Evolutionary conservation across 1,284 basidiomycete genomes (phyloP).

Genomic region (Schizophyllum amplum): DNA sequence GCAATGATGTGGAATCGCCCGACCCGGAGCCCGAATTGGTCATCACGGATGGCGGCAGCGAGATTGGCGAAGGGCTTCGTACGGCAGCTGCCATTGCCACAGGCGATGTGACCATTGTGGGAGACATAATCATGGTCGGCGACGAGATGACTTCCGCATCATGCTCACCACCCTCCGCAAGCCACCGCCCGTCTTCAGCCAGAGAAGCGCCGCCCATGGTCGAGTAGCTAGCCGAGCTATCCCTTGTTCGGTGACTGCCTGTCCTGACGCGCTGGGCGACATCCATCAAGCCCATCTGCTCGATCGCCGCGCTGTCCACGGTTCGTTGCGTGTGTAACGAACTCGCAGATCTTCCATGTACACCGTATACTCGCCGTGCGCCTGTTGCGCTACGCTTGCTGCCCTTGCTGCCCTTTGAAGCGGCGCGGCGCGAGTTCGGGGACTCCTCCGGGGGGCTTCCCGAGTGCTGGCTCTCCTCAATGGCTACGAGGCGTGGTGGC

Average conservation of each 20-base stretch:
- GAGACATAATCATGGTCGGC: too few relatives aligned
- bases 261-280: slow-evolving; percentile 52
- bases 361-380: slow-evolving; percentile 16
- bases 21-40: slow-evolving; percentile 10
- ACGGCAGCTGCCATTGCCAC: slow-evolving; percentile 18
- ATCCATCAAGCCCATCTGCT: slow-evolving; percentile 58
- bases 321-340: slow-evolving; percentile 48
- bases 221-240: slow-evolving; percentile 11
- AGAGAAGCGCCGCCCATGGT: slow-evolving; percentile 9
- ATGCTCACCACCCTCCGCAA: slow-evolving; percentile 23
- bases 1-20: slow-evolving; percentile 10
- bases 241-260: slow-evolving; percentile 17
- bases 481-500: slow-evolving; percentile 47
- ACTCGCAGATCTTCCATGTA: slow-evolving; percentile 41
- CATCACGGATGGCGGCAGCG: slow-evolving; percentile 6
- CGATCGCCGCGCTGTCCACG: slow-evolving; percentile 58
- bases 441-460: slow-evolving; percentile 20
- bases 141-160: slow-evolving; percentile 18
- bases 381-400: slow-evolving; percentile 12
- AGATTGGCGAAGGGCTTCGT: slow-evolving; percentile 9
- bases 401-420: slow-evolving; percentile 11
- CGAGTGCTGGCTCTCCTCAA: slow-evolving; percentile 33
- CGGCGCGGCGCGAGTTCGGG: slow-evolving; percentile 11
- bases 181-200: slow-evolving; percentile 15
- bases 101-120: background rate